A percentile compares a stretch with the other conserved stretches of the same genome.
Conservation (phyloP, 768 basidiomycete species). For the Fomitopsis serialis region DNA sequence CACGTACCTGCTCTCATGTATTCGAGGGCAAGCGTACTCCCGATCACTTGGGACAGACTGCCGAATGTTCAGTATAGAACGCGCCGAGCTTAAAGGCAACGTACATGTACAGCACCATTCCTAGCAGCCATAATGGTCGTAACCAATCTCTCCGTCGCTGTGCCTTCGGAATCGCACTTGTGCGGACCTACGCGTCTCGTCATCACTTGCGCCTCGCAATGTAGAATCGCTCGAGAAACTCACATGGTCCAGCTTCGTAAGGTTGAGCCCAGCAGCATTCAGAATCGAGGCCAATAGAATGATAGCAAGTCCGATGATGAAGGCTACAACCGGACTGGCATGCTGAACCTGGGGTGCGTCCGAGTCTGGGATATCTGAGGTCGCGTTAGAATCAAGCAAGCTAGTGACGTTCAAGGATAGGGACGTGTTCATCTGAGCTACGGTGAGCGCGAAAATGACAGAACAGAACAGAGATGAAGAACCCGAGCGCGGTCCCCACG, state of each 20-base stretch:
- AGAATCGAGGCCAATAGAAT: constrained; percentile 80
- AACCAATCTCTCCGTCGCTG: constrained; percentile 72
- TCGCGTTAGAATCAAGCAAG: neutral
- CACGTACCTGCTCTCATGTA: constrained; percentile 78
- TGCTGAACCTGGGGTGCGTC: constrained; percentile 27
- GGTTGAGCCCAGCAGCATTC: constrained; percentile 89
- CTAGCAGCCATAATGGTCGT: constrained; percentile 84
- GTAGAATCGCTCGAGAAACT: neutral
- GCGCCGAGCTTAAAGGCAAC: constrained; percentile 17
- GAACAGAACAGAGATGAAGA: neutral
- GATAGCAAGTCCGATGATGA: constrained; percentile 83
- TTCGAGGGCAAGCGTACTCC: constrained; percentile 80
- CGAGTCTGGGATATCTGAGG: neutral
- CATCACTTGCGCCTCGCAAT: neutral
- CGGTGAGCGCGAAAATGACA: neutral
- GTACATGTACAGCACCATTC: constrained; percentile 92
- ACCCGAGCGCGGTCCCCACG: neutral
- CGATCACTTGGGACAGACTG: constrained; percentile 81
- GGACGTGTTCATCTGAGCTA: neutral
- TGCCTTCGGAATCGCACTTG: constrained; percentile 69
- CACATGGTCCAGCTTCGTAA: constrained; percentile 90
- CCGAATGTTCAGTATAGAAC: neutral
- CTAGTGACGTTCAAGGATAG: neutral
- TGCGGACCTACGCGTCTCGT: constrained; percentile 47
- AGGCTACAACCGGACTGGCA: constrained; percentile 58